A percentile compares a stretch with the other conserved stretches of the same genome.
phyloP scores from a whole-genome alignment of 1,139 yeast genomes.

The Suhomyces terraborum region DNA sequence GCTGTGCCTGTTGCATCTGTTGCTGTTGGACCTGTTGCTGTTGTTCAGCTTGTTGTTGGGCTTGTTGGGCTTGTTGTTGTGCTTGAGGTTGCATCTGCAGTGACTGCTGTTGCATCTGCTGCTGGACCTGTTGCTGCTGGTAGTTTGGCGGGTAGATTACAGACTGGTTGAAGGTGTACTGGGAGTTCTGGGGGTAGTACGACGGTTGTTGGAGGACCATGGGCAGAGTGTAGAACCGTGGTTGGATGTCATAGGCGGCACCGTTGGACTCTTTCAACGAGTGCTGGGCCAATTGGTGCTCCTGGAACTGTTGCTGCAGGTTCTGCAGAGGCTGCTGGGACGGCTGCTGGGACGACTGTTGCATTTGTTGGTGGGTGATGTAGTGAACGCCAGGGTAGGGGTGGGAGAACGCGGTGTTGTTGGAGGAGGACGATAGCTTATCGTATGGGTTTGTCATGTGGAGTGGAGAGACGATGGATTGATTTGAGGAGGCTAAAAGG shows the following conservation, averaged over 20 bases:
- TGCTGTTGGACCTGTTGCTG: constrained; percentile 12
- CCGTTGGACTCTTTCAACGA: constrained; percentile 11
- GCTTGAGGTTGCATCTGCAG: constrained; percentile 14
- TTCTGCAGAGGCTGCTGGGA: constrained; percentile 11
- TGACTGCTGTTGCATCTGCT: constrained; percentile 7
- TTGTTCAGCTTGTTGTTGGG: constrained; percentile 12
- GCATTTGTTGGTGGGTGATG: constrained; percentile 15
- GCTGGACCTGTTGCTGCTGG: constrained; percentile 11
- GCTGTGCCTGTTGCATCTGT: constrained; percentile 14
- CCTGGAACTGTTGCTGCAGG: constrained; percentile 10
- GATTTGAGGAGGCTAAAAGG: too few species aligned
- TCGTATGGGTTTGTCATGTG: constrained; percentile 11
- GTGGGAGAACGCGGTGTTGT: constrained; percentile 7
- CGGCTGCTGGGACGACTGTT: too few species aligned
- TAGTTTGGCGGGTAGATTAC: constrained; percentile 21
- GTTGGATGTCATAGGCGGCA: constrained; percentile 19
- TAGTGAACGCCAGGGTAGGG: constrained; percentile 9
- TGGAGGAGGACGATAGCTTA: constrained; percentile 4
- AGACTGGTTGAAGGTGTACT: constrained; percentile 23
- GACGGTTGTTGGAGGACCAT: constrained; percentile 27
- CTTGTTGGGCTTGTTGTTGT: constrained; percentile 14
- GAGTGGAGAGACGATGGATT: background rate
- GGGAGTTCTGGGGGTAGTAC: constrained; percentile 21
- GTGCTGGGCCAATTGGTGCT: constrained; percentile 13
- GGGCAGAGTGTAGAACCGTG: constrained; percentile 25